Base-by-base conservation (phyloP, 2,329 filamentous ascomycete genomes). In the Aspergillus nomiae region DNA sequence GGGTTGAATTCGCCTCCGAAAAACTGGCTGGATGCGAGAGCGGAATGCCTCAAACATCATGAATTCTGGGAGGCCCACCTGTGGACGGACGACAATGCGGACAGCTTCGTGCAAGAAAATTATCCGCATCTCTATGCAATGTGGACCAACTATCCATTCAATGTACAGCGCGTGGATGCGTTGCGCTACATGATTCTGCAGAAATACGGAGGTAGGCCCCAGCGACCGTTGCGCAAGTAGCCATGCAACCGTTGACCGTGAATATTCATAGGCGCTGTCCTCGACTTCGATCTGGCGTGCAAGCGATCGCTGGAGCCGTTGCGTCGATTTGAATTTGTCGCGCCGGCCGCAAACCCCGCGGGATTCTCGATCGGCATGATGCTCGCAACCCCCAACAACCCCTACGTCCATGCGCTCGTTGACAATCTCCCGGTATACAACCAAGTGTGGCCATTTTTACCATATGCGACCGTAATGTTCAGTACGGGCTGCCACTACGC, bases 301-400 rank as follows among this genome's bases (percentile, higher is more conserved):
- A 73, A 73, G 60, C 73, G 78, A n/a, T 76, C 75, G 1, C 67
- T 81, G 7, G 78, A 78, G 2, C 78, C 78, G 3, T 67, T 81
- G 30, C 72, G 77, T 7, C 73, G 74, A 24, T 81, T 80, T 65
- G 71, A 73, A 46, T 81, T 81, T 60, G 77, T 80, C 8, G 78
- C 78, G 0, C 77, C 79, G 0, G 78, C 77, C 4, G 78, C 79
- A 9, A 74, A 80, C 60, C 78, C 78, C 1, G 73, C 71, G 3
- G 78, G 79, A 11, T 77, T 81, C 65, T 80, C 78, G 10, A 75
- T 80, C 41, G 77, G 78, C 8, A 79, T 81, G 72, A 78, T 81
- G 76, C 77, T 81, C 71, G 73, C 78, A 7, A 70, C 70, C 55
- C 71, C 72, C 56, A 66, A 70, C 28, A 78, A 77, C 63, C 45